phyloP scores from a whole-genome alignment of 2,329 filamentous ascomycete species.

The Plectosphaerella cucumerina region DNA sequence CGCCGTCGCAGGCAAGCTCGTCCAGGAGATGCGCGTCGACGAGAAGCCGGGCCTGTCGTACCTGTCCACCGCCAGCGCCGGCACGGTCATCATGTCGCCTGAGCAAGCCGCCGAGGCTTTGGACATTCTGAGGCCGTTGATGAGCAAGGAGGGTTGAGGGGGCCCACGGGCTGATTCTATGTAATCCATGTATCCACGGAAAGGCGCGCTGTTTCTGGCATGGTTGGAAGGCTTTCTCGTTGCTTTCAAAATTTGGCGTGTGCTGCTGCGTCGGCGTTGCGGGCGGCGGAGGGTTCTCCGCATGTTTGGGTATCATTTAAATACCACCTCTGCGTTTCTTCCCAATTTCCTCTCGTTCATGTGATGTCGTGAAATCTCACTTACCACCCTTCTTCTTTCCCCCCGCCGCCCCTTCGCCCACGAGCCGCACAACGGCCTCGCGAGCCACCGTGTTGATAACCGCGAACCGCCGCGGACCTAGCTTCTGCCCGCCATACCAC shows the following conservation, averaged over 20 bases:
- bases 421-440: conserved; percentile 74
- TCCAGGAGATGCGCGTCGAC: conserved; percentile 60
- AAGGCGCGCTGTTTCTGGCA: not conserved
- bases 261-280: no score
- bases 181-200: not conserved
- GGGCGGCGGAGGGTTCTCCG: no score
- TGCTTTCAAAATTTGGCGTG: no score
- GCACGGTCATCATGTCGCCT: conserved; percentile 80
- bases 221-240: no score
- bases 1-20: conserved; percentile 80
- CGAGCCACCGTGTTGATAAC: conserved; percentile 84
- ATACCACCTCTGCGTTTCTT: not conserved
- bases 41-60: conserved; percentile 78
- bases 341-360: conserved; percentile 6
- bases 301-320: not conserved
- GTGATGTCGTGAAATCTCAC: conserved; percentile 12
- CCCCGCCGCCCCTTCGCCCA: conserved; percentile 44
- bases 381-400: conserved; percentile 39
- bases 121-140: conserved; percentile 57
- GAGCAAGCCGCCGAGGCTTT: conserved; percentile 72
- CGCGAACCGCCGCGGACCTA: conserved; percentile 86
- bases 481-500: conserved; percentile 90
- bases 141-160: conserved; percentile 28
- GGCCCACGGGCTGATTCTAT: not conserved
- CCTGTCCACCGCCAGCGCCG: conserved; percentile 81